phyloP scores from a whole-genome alignment of 805 yeast genomes.

The Candida yuanshanica region DNA sequence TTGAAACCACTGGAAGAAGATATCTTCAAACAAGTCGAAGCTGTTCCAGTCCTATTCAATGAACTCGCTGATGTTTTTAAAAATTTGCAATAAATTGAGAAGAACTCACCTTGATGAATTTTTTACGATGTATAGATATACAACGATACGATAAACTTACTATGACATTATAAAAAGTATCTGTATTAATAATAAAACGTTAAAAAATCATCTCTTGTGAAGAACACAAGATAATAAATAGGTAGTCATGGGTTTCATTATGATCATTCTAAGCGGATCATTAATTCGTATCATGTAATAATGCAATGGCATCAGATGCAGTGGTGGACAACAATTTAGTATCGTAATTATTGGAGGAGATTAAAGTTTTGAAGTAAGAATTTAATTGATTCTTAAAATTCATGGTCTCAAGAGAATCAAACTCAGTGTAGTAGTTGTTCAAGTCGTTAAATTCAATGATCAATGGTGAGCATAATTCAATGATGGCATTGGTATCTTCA shows the following conservation, averaged over 20 bases:
- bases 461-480: constrained; percentile 30
- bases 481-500: constrained; percentile 14
- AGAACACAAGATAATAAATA: neutral
- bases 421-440: constrained; percentile 24
- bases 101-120: no score
- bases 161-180: neutral
- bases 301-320: constrained; percentile 14
- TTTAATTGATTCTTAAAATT: constrained; percentile 28
- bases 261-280: neutral
- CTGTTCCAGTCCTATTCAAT: constrained; percentile 29
- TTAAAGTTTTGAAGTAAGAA: constrained; percentile 18
- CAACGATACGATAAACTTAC: neutral
- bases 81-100: constrained; percentile 7
- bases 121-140: no score
- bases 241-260: neutral
- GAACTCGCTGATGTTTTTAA: constrained; percentile 23
- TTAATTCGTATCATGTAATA: constrained; percentile 8
- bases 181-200: neutral
- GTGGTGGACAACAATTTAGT: constrained; percentile 5
- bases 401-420: constrained; percentile 21
- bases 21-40: constrained; percentile 27
- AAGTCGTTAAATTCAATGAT: constrained; percentile 32
- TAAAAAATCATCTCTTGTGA: neutral
- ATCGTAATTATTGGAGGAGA: neutral
- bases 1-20: constrained; percentile 27